These are phyloP conservation scores for Candida endomychidarum DNA, from an alignment of 805 yeast genomes.

Conservation along the genomic window DNA sequence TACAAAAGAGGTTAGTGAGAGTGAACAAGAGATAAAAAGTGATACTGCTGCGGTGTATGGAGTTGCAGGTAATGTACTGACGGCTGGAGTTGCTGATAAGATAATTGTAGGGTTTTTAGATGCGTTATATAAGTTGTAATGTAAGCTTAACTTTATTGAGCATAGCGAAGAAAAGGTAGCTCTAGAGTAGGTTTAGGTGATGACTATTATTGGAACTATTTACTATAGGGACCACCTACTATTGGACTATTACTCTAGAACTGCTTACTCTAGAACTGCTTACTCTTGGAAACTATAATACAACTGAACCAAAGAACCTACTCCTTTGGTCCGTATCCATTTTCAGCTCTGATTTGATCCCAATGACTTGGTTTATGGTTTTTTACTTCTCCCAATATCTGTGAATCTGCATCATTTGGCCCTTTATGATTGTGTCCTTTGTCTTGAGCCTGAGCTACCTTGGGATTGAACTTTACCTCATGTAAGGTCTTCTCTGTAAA, in stretches of 20 bases:
- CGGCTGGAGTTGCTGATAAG: slow-evolving; percentile 79
- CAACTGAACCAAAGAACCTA: no score
- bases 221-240: no score
- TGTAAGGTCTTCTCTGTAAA: slow-evolving; percentile 26
- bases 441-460: slow-evolving; percentile 20
- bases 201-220: no score
- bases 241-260: no score
- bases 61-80: slow-evolving; percentile 87
- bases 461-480: no score
- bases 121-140: slow-evolving; percentile 57
- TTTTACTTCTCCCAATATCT: slow-evolving; percentile 2
- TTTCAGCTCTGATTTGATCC: slow-evolving; percentile 36
- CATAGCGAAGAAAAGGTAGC: no score
- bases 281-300: no score
- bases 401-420: slow-evolving; percentile 3
- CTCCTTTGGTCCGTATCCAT: slow-evolving; percentile 15
- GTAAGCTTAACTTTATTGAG: no score
- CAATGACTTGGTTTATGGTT: slow-evolving; percentile 21
- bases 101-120: slow-evolving; percentile 81
- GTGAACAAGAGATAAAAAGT: slow-evolving; percentile 22
- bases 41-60: slow-evolving; percentile 93
- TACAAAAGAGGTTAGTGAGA: slow-evolving; percentile 39
- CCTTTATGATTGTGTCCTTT: background rate
- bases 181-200: no score
- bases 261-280: no score